Evolutionary conservation across 768 basidiomycete genomes (phyloP).

Genomic region (Rhizopogon vulgaris): DNA sequence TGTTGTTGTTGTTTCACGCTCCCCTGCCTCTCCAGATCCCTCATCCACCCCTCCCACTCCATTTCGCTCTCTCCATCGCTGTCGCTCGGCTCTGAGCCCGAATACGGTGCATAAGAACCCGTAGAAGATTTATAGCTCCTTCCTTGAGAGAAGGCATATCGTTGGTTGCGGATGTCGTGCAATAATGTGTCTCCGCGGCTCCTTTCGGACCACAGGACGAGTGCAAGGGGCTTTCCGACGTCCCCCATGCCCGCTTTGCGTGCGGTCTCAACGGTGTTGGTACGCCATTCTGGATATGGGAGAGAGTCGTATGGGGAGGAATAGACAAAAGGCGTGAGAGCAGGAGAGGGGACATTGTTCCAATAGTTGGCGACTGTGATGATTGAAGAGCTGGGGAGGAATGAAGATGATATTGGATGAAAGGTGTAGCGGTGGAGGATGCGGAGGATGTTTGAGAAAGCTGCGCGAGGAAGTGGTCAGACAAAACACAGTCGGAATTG

Average conservation of each 20-base stretch:
- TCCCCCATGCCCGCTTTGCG: slow-evolving; percentile 53
- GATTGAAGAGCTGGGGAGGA: slow-evolving; percentile 39
- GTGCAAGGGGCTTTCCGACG: slow-evolving; percentile 48
- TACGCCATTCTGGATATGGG: slow-evolving; percentile 66
- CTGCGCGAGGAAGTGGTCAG: slow-evolving; percentile 19
- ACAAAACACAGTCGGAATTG: neutral
- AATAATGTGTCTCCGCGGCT: slow-evolving; percentile 11
- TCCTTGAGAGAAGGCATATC: slow-evolving; percentile 17
- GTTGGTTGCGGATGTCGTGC: slow-evolving; percentile 18
- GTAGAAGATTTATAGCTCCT: slow-evolving; percentile 14
- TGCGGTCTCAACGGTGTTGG: slow-evolving; percentile 42
- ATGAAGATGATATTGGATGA: slow-evolving; percentile 33
- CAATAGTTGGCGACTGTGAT: slow-evolving; percentile 48
- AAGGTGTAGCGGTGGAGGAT: slow-evolving; percentile 43
- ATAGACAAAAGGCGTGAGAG: slow-evolving; percentile 20
- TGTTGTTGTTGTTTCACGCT: slow-evolving; percentile 10
- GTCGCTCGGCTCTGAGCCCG: slow-evolving; percentile 31
- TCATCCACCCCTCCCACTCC: slow-evolving; percentile 66
- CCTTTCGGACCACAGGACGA: slow-evolving; percentile 32
- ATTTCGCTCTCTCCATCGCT: slow-evolving; percentile 42
- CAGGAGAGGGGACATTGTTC: slow-evolving; percentile 3
- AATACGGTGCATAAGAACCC: slow-evolving; percentile 2
- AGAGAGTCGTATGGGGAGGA: slow-evolving; percentile 31
- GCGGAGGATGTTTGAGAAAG: slow-evolving; percentile 44
- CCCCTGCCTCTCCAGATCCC: slow-evolving; percentile 42